phyloP scores from a whole-genome alignment of 495 filamentous ascomycete species.

The Lentithecium fluviatile region DNA sequence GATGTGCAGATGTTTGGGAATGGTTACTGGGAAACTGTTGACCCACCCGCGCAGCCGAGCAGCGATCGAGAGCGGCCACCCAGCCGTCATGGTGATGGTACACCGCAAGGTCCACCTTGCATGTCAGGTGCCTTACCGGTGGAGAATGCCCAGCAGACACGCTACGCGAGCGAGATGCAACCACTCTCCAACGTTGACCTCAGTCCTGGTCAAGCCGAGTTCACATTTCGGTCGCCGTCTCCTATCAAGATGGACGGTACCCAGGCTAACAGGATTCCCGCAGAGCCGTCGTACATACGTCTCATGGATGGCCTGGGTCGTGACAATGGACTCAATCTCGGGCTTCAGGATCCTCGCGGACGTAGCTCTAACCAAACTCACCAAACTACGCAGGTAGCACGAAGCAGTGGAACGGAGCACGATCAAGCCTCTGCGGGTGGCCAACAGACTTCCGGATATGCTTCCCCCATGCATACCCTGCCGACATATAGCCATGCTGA shows the following conservation, averaged over 20 bases:
- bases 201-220: not conserved
- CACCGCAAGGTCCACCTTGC: not conserved
- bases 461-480: not conserved
- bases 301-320: conserved; percentile 20
- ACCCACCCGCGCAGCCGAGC: not conserved
- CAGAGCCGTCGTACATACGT: conserved; percentile 20
- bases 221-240: conserved; percentile 3
- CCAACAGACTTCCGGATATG: no score
- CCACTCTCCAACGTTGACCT: not conserved
- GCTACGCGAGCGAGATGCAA: not conserved
- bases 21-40: not conserved
- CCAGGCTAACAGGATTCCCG: not conserved
- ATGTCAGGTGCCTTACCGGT: conserved; percentile 13
- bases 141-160: not conserved
- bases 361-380: not conserved
- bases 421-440: no score
- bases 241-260: not conserved
- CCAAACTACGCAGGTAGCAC: not conserved
- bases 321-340: conserved; percentile 9
- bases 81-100: not conserved
- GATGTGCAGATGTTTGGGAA: conserved; percentile 5
- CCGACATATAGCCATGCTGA: conserved; percentile 4
- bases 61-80: not conserved
- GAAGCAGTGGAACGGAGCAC: not conserved
- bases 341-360: conserved; percentile 15